phyloP scores from a whole-genome alignment of 352 stramenopile species.

The Phytophthora meadii region DNA sequence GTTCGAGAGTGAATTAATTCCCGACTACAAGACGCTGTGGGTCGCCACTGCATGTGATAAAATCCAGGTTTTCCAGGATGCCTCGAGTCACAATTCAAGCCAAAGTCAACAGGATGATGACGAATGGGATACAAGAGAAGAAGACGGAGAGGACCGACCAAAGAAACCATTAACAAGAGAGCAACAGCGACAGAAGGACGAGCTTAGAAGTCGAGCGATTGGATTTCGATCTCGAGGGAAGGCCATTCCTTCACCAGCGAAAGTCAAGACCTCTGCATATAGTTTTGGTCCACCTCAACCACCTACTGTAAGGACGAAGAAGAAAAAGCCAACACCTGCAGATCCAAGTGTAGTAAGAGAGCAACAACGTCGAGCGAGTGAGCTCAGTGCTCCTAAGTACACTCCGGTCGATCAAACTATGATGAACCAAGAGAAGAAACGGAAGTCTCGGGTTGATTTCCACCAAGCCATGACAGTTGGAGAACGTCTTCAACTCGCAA shows the following conservation, averaged over 20 bases:
- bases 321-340: conserved; percentile 39
- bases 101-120: conserved; percentile 29
- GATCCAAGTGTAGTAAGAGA: conserved; percentile 51
- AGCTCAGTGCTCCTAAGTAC: conserved; percentile 73
- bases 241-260: conserved; percentile 57
- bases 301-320: conserved; percentile 39
- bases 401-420: conserved; percentile 64
- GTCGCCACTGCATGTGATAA: conserved; percentile 62
- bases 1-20: conserved; percentile 53
- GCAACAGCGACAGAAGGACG: conserved; percentile 73
- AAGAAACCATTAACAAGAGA: conserved; percentile 54
- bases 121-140: conserved; percentile 38
- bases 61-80: conserved; percentile 63
- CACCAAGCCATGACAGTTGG: conserved; percentile 73
- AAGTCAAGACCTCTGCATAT: conserved; percentile 58
- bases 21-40: conserved; percentile 50
- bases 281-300: conserved; percentile 56
- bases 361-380: conserved; percentile 61
- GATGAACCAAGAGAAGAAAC: conserved; percentile 62
- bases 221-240: conserved; percentile 68
- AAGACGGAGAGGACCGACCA: conserved; percentile 36
- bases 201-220: conserved; percentile 67
- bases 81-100: conserved; percentile 3
- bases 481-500: conserved; percentile 61
- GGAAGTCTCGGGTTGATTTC: conserved; percentile 68